These are phyloP conservation scores for Pseudisothecium myosuroides DNA, from an alignment of 225 moss, liverwort and hornwort species.

Conservation along the genomic window DNA sequence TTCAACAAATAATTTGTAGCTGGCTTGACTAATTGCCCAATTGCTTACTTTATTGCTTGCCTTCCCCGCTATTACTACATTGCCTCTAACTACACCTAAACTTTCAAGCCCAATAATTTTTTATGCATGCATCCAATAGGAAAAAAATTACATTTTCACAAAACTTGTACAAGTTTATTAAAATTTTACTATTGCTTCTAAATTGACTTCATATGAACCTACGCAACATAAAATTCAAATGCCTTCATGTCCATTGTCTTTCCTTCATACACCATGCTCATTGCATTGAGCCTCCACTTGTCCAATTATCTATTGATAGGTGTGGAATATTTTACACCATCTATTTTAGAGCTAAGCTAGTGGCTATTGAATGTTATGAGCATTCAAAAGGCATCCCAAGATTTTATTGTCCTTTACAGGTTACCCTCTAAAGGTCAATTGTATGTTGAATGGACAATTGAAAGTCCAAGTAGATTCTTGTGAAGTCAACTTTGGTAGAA, in stretches of 20 bases:
- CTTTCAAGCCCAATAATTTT: background rate
- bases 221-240: background rate
- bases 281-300: too few species aligned
- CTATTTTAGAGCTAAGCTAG: too few species aligned
- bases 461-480: rapidly evolving
- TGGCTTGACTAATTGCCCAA: rapidly evolving
- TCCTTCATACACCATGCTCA: too few species aligned
- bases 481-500: too few species aligned
- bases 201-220: background rate
- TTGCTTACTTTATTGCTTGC: background rate
- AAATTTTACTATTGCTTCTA: background rate
- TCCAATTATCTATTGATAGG: too few species aligned
- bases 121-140: background rate
- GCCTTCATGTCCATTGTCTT: too few species aligned
- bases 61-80: background rate
- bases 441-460: too few species aligned
- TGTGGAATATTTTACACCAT: too few species aligned
- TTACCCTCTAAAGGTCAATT: too few species aligned
- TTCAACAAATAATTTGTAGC: background rate
- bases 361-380: background rate
- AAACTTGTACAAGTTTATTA: background rate
- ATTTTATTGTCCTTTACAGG: background rate
- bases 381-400: background rate
- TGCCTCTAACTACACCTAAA: background rate
- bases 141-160: background rate